Base-by-base conservation (phyloP, 345 rosid genomes). In the Geranium brycei region DNA sequence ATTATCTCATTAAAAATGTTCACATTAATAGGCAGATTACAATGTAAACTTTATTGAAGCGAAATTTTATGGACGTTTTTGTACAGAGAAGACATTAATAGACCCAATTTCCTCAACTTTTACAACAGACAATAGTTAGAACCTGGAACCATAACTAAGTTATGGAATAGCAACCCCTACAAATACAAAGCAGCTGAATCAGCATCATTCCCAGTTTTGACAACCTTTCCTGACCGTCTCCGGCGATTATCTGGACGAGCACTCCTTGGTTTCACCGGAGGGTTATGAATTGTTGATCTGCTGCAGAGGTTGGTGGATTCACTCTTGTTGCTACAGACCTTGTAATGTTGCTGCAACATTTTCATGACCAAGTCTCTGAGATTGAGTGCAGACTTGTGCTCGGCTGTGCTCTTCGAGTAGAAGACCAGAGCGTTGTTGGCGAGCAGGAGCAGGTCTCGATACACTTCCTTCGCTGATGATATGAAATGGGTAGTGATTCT, bases 401-500 rank as follows among this genome's bases (percentile, higher is more conserved):
- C 98, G 2, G 88, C 86, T 2, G 96, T 92, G 75, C 76, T 89
- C 72, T 75, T 81, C 35, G 93, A 82, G 60, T 89, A 89, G 67
- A 92, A 89, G 30, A 85, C 81, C 62, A 86, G 62, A 5, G 89
- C 87, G 38, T 92, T 92, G 74, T 87, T 92, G 0, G 88, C 85
- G 12, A 92, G 79, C 17, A 89, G 82, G 61, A 92, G 73, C 66
- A 92, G 68, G 58, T 91, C 89, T 51, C 87, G 78, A 71, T 77
- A 89, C 18, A 91, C 78, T 72, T 87, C 95, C 56, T 73, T 71
- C 1, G 74, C 76, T 38, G 96, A 84, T 12, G 73, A 64, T 61
- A 80, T 71, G 51, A 75, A 68, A 19, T 68, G 62, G 62, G 71
- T 71, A 1, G 70, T 67, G 65, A 91, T 84, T 71, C 86, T 81